These are phyloP conservation scores for Globisporangium cystogenes DNA, from an alignment of 352 stramenopile species.

Conservation along the genomic window DNA sequence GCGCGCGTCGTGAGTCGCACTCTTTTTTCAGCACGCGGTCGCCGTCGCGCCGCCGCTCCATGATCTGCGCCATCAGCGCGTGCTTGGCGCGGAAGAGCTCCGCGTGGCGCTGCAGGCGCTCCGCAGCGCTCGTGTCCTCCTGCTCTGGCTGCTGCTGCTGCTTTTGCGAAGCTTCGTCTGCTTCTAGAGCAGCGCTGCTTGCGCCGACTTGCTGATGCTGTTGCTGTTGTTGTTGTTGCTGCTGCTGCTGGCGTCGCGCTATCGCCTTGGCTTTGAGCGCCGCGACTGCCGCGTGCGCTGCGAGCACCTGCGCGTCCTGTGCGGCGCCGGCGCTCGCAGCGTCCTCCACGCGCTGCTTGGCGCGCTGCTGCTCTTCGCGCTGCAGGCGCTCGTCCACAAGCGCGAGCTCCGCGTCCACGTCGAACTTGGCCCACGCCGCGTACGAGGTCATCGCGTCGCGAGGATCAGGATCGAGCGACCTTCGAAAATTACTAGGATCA, in stretches of 20 bases:
- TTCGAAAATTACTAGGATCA: too few species aligned
- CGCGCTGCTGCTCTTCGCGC: constrained; percentile 24
- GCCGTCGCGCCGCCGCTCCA: constrained; percentile 31
- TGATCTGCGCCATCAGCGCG: constrained; percentile 38
- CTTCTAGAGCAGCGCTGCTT: not conserved
- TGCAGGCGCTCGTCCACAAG: constrained; percentile 38
- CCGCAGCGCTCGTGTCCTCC: constrained; percentile 1
- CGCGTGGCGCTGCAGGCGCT: constrained; percentile 24
- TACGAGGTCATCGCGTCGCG: constrained; percentile 39
- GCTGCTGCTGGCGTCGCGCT: not conserved
- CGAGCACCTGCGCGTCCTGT: constrained; percentile 53
- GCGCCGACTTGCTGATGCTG: not conserved
- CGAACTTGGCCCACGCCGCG: constrained; percentile 51
- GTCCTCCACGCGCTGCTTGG: constrained; percentile 49
- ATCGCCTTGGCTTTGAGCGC: constrained; percentile 51
- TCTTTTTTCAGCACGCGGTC: constrained; percentile 24
- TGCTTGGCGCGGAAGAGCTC: constrained; percentile 42
- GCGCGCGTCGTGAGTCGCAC: constrained; percentile 10
- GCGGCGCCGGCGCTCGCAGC: constrained; percentile 31
- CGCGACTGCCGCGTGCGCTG: constrained; percentile 57
- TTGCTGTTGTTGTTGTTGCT: not conserved
- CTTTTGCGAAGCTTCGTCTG: not conserved
- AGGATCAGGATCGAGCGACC: too few species aligned
- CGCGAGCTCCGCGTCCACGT: constrained; percentile 62
- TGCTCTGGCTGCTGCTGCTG: not conserved